A percentile compares a stretch with the other conserved stretches of the same genome.
These are phyloP conservation scores for Acer negundo DNA, from an alignment of 345 rosid genomes.

Conservation along the genomic window DNA sequence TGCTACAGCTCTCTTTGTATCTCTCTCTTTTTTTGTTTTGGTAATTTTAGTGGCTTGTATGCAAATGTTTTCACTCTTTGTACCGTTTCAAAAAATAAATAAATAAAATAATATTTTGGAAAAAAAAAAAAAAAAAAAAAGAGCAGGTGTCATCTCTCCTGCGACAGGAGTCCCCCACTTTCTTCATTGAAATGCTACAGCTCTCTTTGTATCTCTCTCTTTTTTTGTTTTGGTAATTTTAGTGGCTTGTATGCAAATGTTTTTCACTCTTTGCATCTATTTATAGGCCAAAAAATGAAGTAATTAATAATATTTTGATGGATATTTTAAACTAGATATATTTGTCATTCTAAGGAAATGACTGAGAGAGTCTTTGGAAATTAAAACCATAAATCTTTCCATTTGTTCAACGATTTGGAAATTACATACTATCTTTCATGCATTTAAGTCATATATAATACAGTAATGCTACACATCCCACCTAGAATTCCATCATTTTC, in stretches of 20 bases:
- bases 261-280: background rate
- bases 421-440: background rate
- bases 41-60: background rate
- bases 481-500: no score
- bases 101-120: no score
- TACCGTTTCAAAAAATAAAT: no score
- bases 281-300: no score
- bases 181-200: background rate
- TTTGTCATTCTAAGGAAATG: background rate
- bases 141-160: constrained; percentile 26
- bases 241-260: background rate
- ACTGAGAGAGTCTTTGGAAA: background rate
- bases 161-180: constrained; percentile 25
- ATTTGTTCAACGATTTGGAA: background rate
- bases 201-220: background rate
- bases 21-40: background rate
- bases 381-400: background rate
- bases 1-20: background rate
- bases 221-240: background rate
- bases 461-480: no score
- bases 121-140: no score
- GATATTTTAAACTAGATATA: no score
- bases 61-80: no score
- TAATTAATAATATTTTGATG: background rate
- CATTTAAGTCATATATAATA: no score